phyloP scores from a whole-genome alignment of 345 rosid species.

The Noccaea bulbosa region DNA sequence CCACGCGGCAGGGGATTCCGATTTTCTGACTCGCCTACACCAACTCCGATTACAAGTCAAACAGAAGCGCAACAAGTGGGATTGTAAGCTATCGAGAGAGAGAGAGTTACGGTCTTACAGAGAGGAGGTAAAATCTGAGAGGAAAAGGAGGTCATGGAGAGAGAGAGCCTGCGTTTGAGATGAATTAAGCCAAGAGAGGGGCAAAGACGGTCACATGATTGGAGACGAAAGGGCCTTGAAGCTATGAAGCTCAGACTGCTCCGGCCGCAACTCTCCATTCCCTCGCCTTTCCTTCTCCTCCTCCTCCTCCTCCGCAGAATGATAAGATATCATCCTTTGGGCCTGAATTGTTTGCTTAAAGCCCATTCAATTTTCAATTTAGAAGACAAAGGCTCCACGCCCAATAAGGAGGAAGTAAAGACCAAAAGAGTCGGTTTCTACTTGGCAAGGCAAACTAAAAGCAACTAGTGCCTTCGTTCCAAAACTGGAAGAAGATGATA shows the following conservation, averaged over 20 bases:
- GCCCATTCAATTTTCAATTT: no score
- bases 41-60: no score
- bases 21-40: slow-evolving; percentile 34
- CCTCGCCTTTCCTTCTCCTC: slow-evolving; percentile 1
- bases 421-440: no score
- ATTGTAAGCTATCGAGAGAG: no score
- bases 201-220: slow-evolving; percentile 42
- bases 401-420: no score
- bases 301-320: slow-evolving; percentile 8
- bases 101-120: not conserved
- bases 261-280: slow-evolving; percentile 40
- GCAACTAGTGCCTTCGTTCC: no score
- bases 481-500: slow-evolving; percentile 57
- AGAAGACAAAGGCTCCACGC: no score
- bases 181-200: slow-evolving; percentile 42
- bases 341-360: no score
- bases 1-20: slow-evolving; percentile 51
- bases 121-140: slow-evolving; percentile 40
- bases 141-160: slow-evolving; percentile 37
- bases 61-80: no score
- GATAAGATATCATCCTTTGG: no score
- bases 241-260: slow-evolving; percentile 45
- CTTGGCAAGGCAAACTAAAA: no score
- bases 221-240: slow-evolving; percentile 42
- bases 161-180: slow-evolving; percentile 43